Evolutionary conservation across 371 early-diverging fungal species (phyloP).

Genomic region (Sporodiniella umbellata): DNA sequence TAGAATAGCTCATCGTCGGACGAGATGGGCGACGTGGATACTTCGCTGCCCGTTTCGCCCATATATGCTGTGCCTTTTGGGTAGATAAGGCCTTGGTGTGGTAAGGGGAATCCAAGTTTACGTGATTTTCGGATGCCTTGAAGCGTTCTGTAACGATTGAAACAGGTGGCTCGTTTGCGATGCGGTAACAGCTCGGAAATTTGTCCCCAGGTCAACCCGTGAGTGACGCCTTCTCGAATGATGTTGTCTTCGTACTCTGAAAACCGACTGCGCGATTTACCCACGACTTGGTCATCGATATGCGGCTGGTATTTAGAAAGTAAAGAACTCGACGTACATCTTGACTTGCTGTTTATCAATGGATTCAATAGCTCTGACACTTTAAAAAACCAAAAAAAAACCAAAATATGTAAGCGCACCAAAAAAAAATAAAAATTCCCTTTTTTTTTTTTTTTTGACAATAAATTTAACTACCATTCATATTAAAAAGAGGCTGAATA

Average conservation of each 20-base stretch:
- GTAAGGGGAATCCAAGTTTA: conserved; percentile 7
- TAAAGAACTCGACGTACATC: conserved; percentile 16
- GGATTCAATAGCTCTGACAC: conserved; percentile 22
- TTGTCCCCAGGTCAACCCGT: conserved; percentile 45
- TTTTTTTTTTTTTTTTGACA: too few species aligned
- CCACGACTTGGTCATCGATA: conserved; percentile 7
- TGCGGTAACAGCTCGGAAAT: conserved; percentile 40
- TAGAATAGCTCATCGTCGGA: neutral
- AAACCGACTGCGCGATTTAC: conserved; percentile 45
- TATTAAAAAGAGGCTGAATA: neutral
- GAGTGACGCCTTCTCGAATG: conserved; percentile 44
- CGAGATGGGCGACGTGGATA: neutral
- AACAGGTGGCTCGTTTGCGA: conserved; percentile 50
- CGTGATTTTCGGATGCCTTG: conserved; percentile 50
- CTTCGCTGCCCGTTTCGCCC: neutral
- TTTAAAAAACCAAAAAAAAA: too few species aligned
- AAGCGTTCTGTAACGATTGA: conserved; percentile 43
- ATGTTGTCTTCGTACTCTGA: conserved; percentile 42
- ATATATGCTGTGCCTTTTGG: conserved; percentile 16
- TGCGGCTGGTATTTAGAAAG: neutral
- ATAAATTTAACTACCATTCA: neutral
- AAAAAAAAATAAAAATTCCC: neutral
- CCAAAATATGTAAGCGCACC: neutral
- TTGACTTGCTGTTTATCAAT: conserved; percentile 6
- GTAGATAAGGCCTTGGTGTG: neutral